A percentile compares a stretch with the other conserved stretches of the same genome.
These are phyloP conservation scores for Cutaneotrichosporon arboriforme DNA, from an alignment of 1,284 basidiomycete species.

Conservation along the genomic window DNA sequence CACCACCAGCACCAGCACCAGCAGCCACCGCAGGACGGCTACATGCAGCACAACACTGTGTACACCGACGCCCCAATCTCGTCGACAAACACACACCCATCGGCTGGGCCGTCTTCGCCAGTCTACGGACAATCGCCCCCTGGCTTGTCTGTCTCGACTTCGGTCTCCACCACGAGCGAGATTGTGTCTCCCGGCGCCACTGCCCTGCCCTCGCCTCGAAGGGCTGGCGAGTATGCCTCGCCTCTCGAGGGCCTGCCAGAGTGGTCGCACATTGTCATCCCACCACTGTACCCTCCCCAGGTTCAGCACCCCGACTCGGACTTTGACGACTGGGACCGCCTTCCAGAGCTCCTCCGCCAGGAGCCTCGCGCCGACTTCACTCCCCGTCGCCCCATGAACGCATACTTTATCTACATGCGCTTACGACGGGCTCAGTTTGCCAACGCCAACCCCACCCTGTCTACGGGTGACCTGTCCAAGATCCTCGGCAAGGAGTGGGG, in stretches of 20 bases:
- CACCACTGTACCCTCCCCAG: slow-evolving; percentile 9
- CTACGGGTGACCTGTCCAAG: slow-evolving; percentile 19
- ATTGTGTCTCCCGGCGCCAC: neutral
- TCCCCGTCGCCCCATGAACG: slow-evolving; percentile 20
- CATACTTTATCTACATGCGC: slow-evolving; percentile 23
- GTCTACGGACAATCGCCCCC: neutral
- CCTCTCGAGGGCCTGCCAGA: slow-evolving; percentile 10
- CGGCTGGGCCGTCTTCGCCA: neutral
- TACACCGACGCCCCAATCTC: neutral
- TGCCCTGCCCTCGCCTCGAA: neutral
- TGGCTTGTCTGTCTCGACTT: neutral
- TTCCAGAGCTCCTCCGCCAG: slow-evolving; percentile 20
- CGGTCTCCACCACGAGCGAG: neutral
- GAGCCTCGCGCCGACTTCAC: slow-evolving; percentile 16
- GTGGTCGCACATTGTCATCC: slow-evolving; percentile 10
- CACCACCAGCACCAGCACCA: neutral
- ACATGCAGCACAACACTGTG: neutral
- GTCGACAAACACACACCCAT: neutral
- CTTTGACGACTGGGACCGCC: slow-evolving; percentile 19
- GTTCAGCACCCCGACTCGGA: slow-evolving; percentile 3
- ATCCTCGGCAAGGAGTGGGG: slow-evolving; percentile 20
- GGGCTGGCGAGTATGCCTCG: slow-evolving; percentile 1
- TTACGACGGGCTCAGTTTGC: slow-evolving; percentile 17
- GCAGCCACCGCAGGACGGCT: neutral
- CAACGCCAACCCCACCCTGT: slow-evolving; percentile 15